These are phyloP conservation scores for Xylariaceae sp. DNA, from an alignment of 2,329 filamentous ascomycete genomes.

Conservation along the genomic window DNA sequence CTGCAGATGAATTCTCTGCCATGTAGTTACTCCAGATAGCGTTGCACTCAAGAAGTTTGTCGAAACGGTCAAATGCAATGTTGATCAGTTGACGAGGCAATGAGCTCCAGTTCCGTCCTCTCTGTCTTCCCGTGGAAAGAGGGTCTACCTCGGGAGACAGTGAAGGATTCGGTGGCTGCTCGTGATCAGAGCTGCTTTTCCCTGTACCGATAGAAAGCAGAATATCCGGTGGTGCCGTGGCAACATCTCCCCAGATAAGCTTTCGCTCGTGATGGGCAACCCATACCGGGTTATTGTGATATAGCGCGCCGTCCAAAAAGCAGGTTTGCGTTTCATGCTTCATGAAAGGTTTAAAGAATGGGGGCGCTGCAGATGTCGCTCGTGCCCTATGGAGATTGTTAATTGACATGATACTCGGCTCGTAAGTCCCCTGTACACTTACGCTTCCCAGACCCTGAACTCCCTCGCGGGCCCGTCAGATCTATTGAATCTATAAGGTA, in stretches of 20 bases:
- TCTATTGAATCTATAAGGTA: conserved; percentile 35
- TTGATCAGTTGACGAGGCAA: too few species aligned
- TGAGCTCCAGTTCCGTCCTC: too few species aligned
- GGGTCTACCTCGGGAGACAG: too few species aligned
- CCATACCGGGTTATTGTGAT: conserved; percentile 31
- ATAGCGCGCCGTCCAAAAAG: conserved; percentile 23
- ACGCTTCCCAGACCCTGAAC: conserved; percentile 39
- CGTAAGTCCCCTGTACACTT: conserved; percentile 13
- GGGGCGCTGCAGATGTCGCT: conserved; percentile 35
- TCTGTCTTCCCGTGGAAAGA: too few species aligned
- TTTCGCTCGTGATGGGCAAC: conserved; percentile 35
- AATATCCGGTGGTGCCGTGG: conserved; percentile 32
- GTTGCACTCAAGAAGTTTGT: too few species aligned
- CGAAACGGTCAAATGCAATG: too few species aligned
- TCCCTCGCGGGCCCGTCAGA: conserved; percentile 35
- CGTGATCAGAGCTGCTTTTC: conserved; percentile 34
- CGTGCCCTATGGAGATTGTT: conserved; percentile 29
- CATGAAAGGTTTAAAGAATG: conserved; percentile 35
- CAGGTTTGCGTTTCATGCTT: conserved; percentile 35
- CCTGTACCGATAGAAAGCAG: conserved; percentile 38
- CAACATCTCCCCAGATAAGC: conserved; percentile 35
- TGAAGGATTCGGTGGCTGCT: conserved; percentile 5
- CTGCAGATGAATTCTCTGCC: too few species aligned
- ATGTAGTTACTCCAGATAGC: too few species aligned
- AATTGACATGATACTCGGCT: too few species aligned